Evolutionary conservation across 2,329 filamentous ascomycete genomes (phyloP), one percentile per base, ranked within the genome.

Genomic region (Fonsecaea multimorphosa): DNA sequence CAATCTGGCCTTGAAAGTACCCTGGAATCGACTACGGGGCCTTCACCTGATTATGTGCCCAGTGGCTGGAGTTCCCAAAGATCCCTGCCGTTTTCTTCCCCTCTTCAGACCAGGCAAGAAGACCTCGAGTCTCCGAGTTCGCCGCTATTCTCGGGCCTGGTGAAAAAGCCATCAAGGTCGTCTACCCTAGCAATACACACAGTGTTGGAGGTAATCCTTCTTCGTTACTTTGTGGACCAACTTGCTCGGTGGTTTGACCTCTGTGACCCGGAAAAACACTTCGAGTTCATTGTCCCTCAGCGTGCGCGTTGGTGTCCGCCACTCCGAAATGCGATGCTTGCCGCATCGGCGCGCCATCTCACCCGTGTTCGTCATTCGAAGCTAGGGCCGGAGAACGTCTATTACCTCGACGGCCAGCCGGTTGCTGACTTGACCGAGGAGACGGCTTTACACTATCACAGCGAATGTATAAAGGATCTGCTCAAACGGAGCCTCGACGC

Each of bases 211-310:
- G 60, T 61, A 19, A 27, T 63, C 3, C 68, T 68, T 14, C n/a
- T 68, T 16, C 67, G 66, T 40, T 73, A 63, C 68, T 74, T 68
- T 58, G 71, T 71, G 16, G 70, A 72, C n/a, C 68, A 67, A 16
- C 68, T 73, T 19, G 71, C 71, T 19, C 66, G 61, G 8, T 74
- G 72, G 78, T 78, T 81, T 65, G 80, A 82, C 65, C 72, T 79
- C 2, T 81, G 79, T 64, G 80, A 82, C 49, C 74, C 74, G 11
- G 73, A 77, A 32, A 74, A 75, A 5, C 78, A 81, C 70, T 82
- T 82, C 66, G 75, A 74, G 2, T 74, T 75, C 14, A 76, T 79
- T 24, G 78, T 82, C 1, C 80, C 80, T 2, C 76, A 77, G 38
- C 71, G 79, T 58, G 80, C 79, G 6, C 75, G 76, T 2, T 69